These are phyloP conservation scores for Eucalyptus cloeziana DNA, from an alignment of 345 rosid species.

Conservation along the genomic window DNA sequence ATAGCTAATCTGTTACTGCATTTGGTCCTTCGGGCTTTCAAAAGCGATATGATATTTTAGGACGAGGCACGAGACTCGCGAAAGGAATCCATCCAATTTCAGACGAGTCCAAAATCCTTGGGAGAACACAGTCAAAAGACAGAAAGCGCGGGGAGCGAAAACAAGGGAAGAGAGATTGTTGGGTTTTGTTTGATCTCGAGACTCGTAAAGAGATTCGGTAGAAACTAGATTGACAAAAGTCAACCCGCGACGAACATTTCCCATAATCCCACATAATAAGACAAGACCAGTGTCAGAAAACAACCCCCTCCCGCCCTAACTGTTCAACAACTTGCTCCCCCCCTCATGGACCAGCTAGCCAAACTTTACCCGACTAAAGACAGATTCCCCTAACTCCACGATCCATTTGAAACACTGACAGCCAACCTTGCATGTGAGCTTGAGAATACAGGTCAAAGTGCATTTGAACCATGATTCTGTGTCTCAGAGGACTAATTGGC, in stretches of 20 bases:
- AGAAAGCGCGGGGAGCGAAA: not conserved
- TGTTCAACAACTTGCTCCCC: not conserved
- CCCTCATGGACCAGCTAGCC: not conserved
- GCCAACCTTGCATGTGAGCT: not conserved
- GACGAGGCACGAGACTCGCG: not conserved
- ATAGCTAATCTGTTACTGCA: not conserved
- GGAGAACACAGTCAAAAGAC: not conserved
- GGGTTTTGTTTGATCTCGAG: not conserved
- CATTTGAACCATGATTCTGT: not conserved
- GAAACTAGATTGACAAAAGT: not conserved
- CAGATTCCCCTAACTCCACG: not conserved
- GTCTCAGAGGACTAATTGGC: not conserved
- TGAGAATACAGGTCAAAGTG: not conserved
- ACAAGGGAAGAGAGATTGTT: not conserved
- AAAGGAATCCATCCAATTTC: not conserved
- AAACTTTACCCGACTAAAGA: not conserved
- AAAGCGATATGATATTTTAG: not conserved
- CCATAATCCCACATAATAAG: not conserved
- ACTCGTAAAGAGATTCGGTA: not conserved
- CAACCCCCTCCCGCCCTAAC: not conserved
- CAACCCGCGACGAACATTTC: not conserved
- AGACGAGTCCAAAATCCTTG: not conserved
- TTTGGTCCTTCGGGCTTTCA: not conserved
- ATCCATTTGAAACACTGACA: not conserved
- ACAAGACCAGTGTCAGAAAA: not conserved